Conservation (phyloP, 495 filamentous ascomycete species). For the Penicillium chermesinum region DNA sequence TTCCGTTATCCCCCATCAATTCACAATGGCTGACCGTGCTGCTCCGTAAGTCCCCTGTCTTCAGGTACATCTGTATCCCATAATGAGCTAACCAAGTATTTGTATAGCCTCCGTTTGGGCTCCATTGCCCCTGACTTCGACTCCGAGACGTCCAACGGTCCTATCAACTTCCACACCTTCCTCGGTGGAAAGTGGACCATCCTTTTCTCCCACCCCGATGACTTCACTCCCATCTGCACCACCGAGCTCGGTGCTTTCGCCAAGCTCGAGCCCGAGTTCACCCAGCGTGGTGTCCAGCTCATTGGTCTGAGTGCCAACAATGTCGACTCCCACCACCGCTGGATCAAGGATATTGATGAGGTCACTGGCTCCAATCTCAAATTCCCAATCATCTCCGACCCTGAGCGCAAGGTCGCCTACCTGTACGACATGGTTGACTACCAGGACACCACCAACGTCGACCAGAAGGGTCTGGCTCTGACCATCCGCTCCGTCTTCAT, state of each 20-base stretch:
- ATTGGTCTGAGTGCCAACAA: slow-evolving; percentile 76
- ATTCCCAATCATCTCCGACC: slow-evolving; percentile 68
- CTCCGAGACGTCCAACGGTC: slow-evolving; percentile 83
- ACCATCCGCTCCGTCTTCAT: slow-evolving; percentile 67
- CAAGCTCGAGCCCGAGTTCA: slow-evolving; percentile 95
- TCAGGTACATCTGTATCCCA: neutral
- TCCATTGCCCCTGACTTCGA: slow-evolving; percentile 88
- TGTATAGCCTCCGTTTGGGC: slow-evolving; percentile 76
- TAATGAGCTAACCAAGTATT: neutral
- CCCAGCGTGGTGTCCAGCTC: slow-evolving; percentile 87
- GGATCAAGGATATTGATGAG: slow-evolving; percentile 66
- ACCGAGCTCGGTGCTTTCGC: slow-evolving; percentile 97
- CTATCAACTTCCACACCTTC: slow-evolving; percentile 96
- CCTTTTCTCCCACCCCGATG: slow-evolving; percentile 91
- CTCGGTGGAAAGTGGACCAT: slow-evolving; percentile 92
- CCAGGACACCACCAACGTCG: slow-evolving; percentile 52
- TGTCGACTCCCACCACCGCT: slow-evolving; percentile 52
- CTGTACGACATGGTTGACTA: slow-evolving; percentile 64
- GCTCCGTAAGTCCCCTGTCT: slow-evolving; percentile 40
- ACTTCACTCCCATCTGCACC: slow-evolving; percentile 94
- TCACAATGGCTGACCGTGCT: slow-evolving; percentile 49
- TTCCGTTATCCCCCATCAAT: slow-evolving; percentile 4
- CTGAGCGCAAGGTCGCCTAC: slow-evolving; percentile 58
- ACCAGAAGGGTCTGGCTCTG: slow-evolving; percentile 55
- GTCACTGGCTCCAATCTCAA: slow-evolving; percentile 49